These are phyloP conservation scores for Fusarium torreyae DNA, from an alignment of 2,329 filamentous ascomycete genomes.

Conservation along the genomic window DNA sequence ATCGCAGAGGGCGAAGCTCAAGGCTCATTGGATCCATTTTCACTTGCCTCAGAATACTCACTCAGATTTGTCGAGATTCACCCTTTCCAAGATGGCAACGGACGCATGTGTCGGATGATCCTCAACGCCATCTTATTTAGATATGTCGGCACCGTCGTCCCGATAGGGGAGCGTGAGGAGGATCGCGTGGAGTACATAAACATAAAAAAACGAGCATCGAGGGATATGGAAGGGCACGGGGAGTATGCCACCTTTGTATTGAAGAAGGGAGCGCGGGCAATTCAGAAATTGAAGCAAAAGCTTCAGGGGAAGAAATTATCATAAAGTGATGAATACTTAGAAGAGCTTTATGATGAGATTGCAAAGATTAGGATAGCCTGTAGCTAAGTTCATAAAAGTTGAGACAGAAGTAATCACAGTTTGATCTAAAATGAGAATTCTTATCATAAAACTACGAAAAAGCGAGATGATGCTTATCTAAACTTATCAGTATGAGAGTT, in stretches of 20 bases:
- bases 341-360: not conserved
- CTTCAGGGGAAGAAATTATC: conserved; percentile 25
- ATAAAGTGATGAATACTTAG: not conserved
- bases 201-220: conserved; percentile 47
- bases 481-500: too few species aligned
- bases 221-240: conserved; percentile 47
- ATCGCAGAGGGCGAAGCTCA: conserved; percentile 5
- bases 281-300: conserved; percentile 47
- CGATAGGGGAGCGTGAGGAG: conserved; percentile 43
- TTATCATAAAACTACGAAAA: too few species aligned
- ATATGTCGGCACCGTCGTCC: conserved; percentile 45
- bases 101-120: conserved; percentile 56
- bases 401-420: too few species aligned
- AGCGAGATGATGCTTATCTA: too few species aligned
- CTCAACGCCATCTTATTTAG: conserved; percentile 56
- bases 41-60: conserved; percentile 49
- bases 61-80: conserved; percentile 56
- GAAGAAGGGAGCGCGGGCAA: conserved; percentile 2
- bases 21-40: conserved; percentile 49
- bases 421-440: too few species aligned
- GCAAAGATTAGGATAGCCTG: not conserved
- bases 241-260: conserved; percentile 50
- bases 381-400: too few species aligned
- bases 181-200: conserved; percentile 41
- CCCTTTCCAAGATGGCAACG: conserved; percentile 59